Evolutionary conservation across 2,329 filamentous ascomycete genomes (phyloP).

Genomic region (Penicillium sp.): DNA sequence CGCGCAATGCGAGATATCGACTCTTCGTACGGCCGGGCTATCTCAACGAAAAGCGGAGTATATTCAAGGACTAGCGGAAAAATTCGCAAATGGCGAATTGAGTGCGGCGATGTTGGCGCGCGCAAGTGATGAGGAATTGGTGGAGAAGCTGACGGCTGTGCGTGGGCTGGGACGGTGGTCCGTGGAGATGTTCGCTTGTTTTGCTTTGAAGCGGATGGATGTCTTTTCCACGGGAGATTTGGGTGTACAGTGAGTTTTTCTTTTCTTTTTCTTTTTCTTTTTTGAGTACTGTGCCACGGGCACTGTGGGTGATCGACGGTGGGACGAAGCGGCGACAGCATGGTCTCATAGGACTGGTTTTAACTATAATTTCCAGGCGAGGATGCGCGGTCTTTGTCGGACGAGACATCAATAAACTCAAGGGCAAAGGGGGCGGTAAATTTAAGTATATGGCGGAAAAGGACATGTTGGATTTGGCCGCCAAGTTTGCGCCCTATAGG

Average conservation of each 20-base stretch:
- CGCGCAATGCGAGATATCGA: conserved; percentile 55
- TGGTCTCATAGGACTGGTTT: too few species aligned
- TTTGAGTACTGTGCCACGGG: too few species aligned
- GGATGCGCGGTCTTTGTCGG: conserved; percentile 88
- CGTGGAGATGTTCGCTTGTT: conserved; percentile 97
- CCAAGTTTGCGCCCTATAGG: conserved; percentile 75
- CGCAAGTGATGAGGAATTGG: conserved; percentile 77
- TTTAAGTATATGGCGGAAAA: conserved; percentile 97
- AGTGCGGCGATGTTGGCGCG: conserved; percentile 68
- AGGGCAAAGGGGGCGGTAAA: conserved; percentile 71
- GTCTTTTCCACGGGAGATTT: conserved; percentile 89
- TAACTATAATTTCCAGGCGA: conserved; percentile 41
- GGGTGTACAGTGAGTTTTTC: conserved; percentile 66
- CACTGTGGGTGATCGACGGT: too few species aligned
- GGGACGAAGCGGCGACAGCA: too few species aligned
- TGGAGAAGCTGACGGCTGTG: conserved; percentile 76
- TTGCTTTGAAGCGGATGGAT: conserved; percentile 89
- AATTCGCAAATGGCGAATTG: conserved; percentile 70
- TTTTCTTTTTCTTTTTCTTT: not conserved
- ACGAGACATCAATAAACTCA: conserved; percentile 75
- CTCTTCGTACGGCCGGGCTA: conserved; percentile 75
- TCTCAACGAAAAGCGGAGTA: conserved; percentile 96
- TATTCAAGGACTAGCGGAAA: conserved; percentile 74
- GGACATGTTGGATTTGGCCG: conserved; percentile 81
- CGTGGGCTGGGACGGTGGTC: conserved; percentile 84